A percentile compares a stretch with the other conserved stretches of the same genome.
Conservation (phyloP, 768 basidiomycete species). For the Termitomyces eurrhizus region DNA sequence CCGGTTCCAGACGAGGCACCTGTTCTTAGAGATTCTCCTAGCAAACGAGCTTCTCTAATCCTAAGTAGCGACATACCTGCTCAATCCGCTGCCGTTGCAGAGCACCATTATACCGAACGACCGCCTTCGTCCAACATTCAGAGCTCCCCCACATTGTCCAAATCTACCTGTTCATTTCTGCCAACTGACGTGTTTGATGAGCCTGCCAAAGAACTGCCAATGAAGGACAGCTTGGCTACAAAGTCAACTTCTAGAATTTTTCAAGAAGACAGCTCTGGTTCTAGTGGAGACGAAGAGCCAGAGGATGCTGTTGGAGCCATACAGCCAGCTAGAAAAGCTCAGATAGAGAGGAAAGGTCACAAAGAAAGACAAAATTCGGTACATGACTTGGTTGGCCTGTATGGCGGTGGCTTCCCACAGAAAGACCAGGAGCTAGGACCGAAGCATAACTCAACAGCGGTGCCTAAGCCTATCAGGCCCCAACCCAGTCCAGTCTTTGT, state of each 20-base stretch:
- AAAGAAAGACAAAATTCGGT: constrained; percentile 76
- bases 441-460: constrained; percentile 3
- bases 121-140: constrained; percentile 16
- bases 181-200: constrained; percentile 25
- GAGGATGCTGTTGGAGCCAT: constrained; percentile 36
- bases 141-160: constrained; percentile 34
- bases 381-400: constrained; percentile 77
- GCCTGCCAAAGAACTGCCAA: constrained; percentile 22
- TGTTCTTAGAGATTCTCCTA: constrained; percentile 64
- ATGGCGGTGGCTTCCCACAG: constrained; percentile 51
- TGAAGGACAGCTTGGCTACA: constrained; percentile 47
- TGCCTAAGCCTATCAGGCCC: constrained; percentile 3
- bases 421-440: constrained; percentile 36
- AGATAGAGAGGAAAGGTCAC: constrained; percentile 27
- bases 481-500: neutral
- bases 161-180: constrained; percentile 34
- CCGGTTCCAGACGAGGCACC: constrained; percentile 32
- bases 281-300: constrained; percentile 58
- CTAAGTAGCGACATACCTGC: constrained; percentile 41
- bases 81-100: constrained; percentile 32
- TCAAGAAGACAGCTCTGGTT: constrained; percentile 39
- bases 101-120: constrained; percentile 27
- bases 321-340: constrained; percentile 20
- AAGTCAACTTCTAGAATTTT: constrained; percentile 18
- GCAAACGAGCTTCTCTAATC: constrained; percentile 68